Conservation (phyloP, 108 stramenopile species). For the Nitzschia inconspicua region DNA sequence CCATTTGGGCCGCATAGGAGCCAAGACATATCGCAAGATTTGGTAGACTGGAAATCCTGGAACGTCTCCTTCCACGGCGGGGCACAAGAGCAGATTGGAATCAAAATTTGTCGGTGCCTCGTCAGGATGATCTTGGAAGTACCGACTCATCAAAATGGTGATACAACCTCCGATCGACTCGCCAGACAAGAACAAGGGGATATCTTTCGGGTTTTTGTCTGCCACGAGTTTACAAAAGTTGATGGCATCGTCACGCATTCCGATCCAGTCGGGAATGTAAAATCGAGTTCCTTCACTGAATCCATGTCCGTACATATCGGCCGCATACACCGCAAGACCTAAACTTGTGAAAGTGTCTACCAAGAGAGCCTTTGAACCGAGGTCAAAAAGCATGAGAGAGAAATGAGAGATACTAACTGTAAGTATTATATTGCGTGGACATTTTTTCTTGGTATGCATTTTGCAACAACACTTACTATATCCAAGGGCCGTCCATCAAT, state of each 20-base stretch:
- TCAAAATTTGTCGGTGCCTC: slow-evolving; percentile 27
- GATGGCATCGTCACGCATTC: slow-evolving; percentile 31
- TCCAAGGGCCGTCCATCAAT: slow-evolving; percentile 7
- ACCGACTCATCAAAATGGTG: slow-evolving; percentile 28
- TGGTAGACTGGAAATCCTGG: slow-evolving; percentile 41
- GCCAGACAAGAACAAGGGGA: slow-evolving; percentile 43
- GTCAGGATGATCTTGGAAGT: slow-evolving; percentile 37
- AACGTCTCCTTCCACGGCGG: slow-evolving; percentile 50
- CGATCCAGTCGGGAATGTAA: slow-evolving; percentile 39
- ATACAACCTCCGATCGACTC: slow-evolving; percentile 49
- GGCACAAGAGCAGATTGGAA: slow-evolving; percentile 30
- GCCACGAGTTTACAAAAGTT: slow-evolving; percentile 31
- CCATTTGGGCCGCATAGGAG: slow-evolving; percentile 39
- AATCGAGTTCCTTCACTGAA: slow-evolving; percentile 46
- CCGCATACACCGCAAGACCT: slow-evolving; percentile 24
- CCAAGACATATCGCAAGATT: slow-evolving; percentile 40
- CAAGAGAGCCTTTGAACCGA: slow-evolving; percentile 3
- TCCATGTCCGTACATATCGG: slow-evolving; percentile 50
- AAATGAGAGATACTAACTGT: too few species aligned
- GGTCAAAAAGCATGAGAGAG: too few species aligned
- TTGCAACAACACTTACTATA: neutral
- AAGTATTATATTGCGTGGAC: neutral
- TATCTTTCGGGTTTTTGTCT: slow-evolving; percentile 4
- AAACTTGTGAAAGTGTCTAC: slow-evolving; percentile 5
- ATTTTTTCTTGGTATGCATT: neutral